Evolutionary conservation across 805 yeast species (phyloP).

Genomic region (Metschnikowia hibisci): DNA sequence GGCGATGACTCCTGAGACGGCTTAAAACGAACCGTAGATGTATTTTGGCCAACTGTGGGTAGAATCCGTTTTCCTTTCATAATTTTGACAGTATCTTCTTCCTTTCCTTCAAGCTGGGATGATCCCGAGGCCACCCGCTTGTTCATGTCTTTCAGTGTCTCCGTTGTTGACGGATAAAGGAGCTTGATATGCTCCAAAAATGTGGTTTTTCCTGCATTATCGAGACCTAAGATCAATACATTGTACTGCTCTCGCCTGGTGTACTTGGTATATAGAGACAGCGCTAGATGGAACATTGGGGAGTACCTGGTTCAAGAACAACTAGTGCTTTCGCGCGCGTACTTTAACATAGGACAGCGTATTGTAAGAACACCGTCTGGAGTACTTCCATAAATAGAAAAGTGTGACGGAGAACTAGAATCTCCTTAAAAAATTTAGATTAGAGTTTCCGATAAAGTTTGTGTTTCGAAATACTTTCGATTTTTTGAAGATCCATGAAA

Average conservation of each 20-base stretch:
- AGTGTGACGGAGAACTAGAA: too few species aligned
- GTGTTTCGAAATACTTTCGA: too few species aligned
- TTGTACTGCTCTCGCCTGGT: slow-evolving; percentile 45
- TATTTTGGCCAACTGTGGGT: slow-evolving; percentile 96
- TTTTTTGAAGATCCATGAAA: too few species aligned
- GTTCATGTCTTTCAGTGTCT: slow-evolving; percentile 16
- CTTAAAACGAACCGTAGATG: slow-evolving; percentile 35
- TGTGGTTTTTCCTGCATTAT: slow-evolving; percentile 90
- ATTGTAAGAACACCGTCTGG: too few species aligned
- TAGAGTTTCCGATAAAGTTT: too few species aligned
- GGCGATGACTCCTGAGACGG: slow-evolving; percentile 25
- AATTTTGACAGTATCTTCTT: slow-evolving; percentile 21
- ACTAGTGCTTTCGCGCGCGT: too few species aligned
- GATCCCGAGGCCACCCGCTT: slow-evolving; percentile 13
- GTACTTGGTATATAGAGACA: slow-evolving; percentile 43
- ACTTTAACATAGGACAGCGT: too few species aligned
- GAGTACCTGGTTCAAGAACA: neutral
- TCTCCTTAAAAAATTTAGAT: too few species aligned
- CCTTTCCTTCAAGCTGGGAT: slow-evolving; percentile 13
- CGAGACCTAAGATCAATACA: slow-evolving; percentile 76
- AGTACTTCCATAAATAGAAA: too few species aligned
- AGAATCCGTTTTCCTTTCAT: slow-evolving; percentile 56
- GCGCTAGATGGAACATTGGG: slow-evolving; percentile 41
- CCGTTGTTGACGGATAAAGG: slow-evolving; percentile 29
- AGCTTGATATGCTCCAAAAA: slow-evolving; percentile 39